Conservation (phyloP, 352 stramenopile species). For the Pythium rhizo-oryzae region DNA sequence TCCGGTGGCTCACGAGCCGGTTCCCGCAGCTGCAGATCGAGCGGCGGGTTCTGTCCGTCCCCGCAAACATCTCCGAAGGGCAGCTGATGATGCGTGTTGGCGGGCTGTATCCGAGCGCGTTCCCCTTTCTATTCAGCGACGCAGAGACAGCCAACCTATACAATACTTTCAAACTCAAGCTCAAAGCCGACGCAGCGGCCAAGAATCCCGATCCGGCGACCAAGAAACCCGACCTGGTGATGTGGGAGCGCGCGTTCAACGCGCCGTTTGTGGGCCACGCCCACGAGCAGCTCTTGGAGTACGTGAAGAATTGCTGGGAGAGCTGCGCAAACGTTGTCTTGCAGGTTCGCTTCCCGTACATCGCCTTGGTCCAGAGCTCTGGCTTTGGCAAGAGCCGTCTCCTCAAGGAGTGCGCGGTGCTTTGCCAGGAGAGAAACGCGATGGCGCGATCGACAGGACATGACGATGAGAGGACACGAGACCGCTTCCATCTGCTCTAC, state of each 20-base stretch:
- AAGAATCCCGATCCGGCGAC: background rate
- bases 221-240: background rate
- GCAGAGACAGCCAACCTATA: background rate
- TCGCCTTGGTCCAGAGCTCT: conserved; percentile 17
- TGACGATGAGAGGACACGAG: too few relatives aligned
- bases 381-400: conserved; percentile 27
- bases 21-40: background rate
- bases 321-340: background rate
- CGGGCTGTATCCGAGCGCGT: background rate
- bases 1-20: background rate
- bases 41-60: background rate
- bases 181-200: too few relatives aligned
- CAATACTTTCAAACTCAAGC: background rate
- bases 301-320: background rate
- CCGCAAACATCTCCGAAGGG: too few relatives aligned
- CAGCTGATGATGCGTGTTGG: too few relatives aligned
- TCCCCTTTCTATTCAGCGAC: background rate
- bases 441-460: conserved; percentile 5
- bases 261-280: background rate
- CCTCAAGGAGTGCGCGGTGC: conserved; percentile 1
- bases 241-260: background rate
- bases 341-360: conserved; percentile 5
- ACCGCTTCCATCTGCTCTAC: conserved; percentile 5
- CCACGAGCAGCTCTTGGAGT: background rate
- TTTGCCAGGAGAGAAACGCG: background rate